phyloP scores from a whole-genome alignment of 1,139 yeast species.

The Lodderomyces theae region DNA sequence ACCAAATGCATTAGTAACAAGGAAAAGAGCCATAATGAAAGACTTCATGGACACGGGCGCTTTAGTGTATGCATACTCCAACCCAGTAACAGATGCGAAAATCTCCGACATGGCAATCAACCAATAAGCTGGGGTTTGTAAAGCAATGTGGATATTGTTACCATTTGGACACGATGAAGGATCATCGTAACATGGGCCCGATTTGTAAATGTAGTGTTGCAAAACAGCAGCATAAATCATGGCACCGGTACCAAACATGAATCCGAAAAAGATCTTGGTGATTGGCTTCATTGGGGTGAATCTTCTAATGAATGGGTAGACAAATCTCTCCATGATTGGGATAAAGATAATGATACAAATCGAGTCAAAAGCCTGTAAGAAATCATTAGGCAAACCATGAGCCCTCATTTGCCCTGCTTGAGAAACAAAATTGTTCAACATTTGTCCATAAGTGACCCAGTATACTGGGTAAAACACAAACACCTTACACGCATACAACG shows the following conservation, averaged over 20 bases:
- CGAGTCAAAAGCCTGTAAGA: conserved; percentile 62
- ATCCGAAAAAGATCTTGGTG: conserved; percentile 73
- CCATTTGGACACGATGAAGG: conserved; percentile 52
- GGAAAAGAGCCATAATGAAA: conserved; percentile 60
- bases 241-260: conserved; percentile 65
- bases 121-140: conserved; percentile 63
- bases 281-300: conserved; percentile 65
- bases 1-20: conserved; percentile 64
- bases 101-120: conserved; percentile 64
- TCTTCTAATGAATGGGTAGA: conserved; percentile 57
- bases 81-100: conserved; percentile 63
- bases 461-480: conserved; percentile 60
- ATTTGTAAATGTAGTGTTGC: conserved; percentile 67
- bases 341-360: conserved; percentile 60
- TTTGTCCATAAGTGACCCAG: conserved; percentile 69
- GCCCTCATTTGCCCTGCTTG: conserved; percentile 65
- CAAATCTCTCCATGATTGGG: conserved; percentile 52
- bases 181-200: conserved; percentile 73
- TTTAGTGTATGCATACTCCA: conserved; percentile 68
- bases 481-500: conserved; percentile 61
- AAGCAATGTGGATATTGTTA: conserved; percentile 51
- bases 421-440: conserved; percentile 61
- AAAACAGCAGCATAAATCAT: conserved; percentile 81
- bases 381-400: conserved; percentile 65
- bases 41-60: conserved; percentile 68